Base-by-base conservation (phyloP, 2,329 filamentous ascomycete genomes). In the Tolypocladium endophyticum region DNA sequence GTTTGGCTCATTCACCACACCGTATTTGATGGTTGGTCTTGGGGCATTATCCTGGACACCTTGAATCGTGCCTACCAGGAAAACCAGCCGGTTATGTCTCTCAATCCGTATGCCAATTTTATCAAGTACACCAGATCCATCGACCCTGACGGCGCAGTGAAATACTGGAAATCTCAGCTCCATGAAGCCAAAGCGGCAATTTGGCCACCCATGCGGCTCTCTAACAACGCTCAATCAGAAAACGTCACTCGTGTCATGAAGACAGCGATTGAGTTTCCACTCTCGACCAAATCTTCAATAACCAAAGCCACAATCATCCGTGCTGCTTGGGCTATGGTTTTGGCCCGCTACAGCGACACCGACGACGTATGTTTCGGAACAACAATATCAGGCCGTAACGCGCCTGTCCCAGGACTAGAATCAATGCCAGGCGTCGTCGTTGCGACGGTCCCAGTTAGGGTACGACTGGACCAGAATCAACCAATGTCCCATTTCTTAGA, bases 1-100 rank as follows among this genome's bases (percentile, higher is more conserved):
- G 61, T 67, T 2, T 67, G 64, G 60, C 66, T 64, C 4, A 59
- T 62, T 2, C 69, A 71, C 33, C 69, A 70, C 33, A 61, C 68
- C 5, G 39, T 69, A 0, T 67, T 69, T 38, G 69, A 71, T 47
- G 69, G 68, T 12, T 69, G 65, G 66, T 45, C 43, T 5, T 45
- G 43, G 43, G 23, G 23, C 23, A 45, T 45, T 14, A 45, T 45
- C 23, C 11, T 45, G 8, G 43, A 45, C 43, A 45, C 43, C n/a
- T 25, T 45, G 8, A 25, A 45, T 20, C 43, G 43, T 12, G 43
- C 43, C 23, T 45, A 45, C 43, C 43, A 25, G 43, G n/a, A 45
- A 4, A 45, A n/a, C 14, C n/a, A 25, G n/a, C 23, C 43, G 5
- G 18, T 9, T 9, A n/a, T 9, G n/a, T 45, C 43, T 45, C 43